Evolutionary conservation across 768 basidiomycete genomes (phyloP).

Genomic region (Mycena pura): DNA sequence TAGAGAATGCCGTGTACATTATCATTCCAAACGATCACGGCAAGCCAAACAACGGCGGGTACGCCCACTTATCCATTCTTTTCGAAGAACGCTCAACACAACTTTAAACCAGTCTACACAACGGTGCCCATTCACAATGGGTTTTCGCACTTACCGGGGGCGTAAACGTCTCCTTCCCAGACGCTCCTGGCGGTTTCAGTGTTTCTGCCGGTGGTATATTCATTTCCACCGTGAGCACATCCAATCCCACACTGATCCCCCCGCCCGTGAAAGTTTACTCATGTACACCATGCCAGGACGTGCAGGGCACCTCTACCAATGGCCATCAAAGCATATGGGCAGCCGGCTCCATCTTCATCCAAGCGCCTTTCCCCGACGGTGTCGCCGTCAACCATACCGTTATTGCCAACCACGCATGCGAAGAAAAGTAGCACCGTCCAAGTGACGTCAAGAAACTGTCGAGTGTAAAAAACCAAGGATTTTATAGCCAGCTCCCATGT

Average conservation of each 20-base stretch:
- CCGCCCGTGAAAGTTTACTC: slow-evolving; percentile 1
- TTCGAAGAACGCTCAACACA: slow-evolving; percentile 15
- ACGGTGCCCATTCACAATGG: slow-evolving; percentile 29
- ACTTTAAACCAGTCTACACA: slow-evolving; percentile 27
- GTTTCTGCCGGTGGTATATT: slow-evolving; percentile 26
- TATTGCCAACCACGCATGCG: slow-evolving; percentile 19
- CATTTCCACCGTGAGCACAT: slow-evolving; percentile 26
- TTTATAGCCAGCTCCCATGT: slow-evolving; percentile 5
- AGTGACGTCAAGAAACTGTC: slow-evolving; percentile 15
- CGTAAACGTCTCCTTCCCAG: slow-evolving; percentile 26
- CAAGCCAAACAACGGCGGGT: slow-evolving; percentile 30
- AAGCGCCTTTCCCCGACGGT: slow-evolving; percentile 28
- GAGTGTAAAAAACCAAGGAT: slow-evolving; percentile 13
- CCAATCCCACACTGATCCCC: slow-evolving; percentile 3
- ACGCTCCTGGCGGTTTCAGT: slow-evolving; percentile 24
- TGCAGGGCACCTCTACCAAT: slow-evolving; percentile 24
- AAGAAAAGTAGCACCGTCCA: slow-evolving; percentile 1
- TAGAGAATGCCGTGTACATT: slow-evolving; percentile 22
- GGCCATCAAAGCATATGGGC: slow-evolving; percentile 29
- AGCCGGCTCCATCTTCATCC: slow-evolving; percentile 27
- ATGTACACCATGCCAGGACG: slow-evolving; percentile 20
- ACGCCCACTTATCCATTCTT: slow-evolving; percentile 5
- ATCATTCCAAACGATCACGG: slow-evolving; percentile 28
- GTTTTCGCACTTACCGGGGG: slow-evolving; percentile 30
- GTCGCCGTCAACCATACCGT: slow-evolving; percentile 27